Evolutionary conservation across 768 basidiomycete genomes (phyloP).

Genomic region (Serendipita vermifera): DNA sequence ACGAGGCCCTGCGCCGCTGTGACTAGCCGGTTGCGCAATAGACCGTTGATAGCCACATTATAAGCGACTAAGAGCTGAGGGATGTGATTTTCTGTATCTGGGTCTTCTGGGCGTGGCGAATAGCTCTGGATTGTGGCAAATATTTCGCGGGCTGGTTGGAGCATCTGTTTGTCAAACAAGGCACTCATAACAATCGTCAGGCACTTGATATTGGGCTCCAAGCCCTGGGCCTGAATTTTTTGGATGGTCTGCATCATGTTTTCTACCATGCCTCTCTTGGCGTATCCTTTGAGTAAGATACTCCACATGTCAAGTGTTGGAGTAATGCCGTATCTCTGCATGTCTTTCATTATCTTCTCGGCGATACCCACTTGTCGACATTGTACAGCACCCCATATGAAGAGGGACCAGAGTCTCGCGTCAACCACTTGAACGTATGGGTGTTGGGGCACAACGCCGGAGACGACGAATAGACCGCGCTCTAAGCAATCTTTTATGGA

Average conservation of each 20-base stretch:
- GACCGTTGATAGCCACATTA: constrained; percentile 62
- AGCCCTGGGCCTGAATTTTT: constrained; percentile 42
- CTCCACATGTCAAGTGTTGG: constrained; percentile 58
- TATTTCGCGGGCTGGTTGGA: constrained; percentile 37
- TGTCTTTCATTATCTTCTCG: constrained; percentile 55
- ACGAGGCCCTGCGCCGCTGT: constrained; percentile 29
- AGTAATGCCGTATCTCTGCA: constrained; percentile 33
- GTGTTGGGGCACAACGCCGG: constrained; percentile 24
- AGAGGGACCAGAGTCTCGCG: constrained; percentile 47
- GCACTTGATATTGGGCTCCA: constrained; percentile 46
- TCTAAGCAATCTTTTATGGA: constrained; percentile 40
- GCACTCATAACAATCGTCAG: constrained; percentile 61
- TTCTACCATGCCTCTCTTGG: constrained; percentile 34
- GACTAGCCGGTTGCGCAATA: constrained; percentile 32
- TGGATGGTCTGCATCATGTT: constrained; percentile 51
- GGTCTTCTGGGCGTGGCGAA: constrained; percentile 18
- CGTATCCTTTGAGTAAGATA: constrained; percentile 52
- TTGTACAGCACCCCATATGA: constrained; percentile 52
- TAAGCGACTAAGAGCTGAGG: constrained; percentile 34
- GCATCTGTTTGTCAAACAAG: constrained; percentile 39
- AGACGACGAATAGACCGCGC: constrained; percentile 40
- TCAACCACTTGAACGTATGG: constrained; percentile 27
- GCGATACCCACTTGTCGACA: constrained; percentile 44
- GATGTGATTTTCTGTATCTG: constrained; percentile 19
- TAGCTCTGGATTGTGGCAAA: constrained; percentile 38